Evolutionary conservation across 1,139 yeast genomes (phyloP), one percentile per base, ranked within the genome.

Genomic region (Blastobotrys persicus): DNA sequence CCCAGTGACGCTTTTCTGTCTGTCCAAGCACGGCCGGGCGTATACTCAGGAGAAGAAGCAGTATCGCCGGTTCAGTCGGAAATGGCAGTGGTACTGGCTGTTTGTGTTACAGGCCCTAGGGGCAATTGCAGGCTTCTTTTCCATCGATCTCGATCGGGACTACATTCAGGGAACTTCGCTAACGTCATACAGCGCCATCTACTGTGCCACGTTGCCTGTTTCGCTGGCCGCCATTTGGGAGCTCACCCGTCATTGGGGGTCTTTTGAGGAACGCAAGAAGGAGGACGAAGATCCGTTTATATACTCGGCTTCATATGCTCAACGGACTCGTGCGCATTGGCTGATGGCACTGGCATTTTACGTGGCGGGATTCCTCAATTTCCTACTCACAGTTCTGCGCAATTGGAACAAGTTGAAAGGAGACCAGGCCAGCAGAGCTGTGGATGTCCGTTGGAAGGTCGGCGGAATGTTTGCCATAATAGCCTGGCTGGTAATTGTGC

Each of bases 61-160:
- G 39, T 61, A 56, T 45, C 45, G 59, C 11, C 45, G 55, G 16
- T 39, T 58, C 31, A 49, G 60, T 11, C 48, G 66, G n/a, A 54
- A 60, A 33, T 58, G 62, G 61, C 63, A 57, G 14, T 62, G 66
- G 65, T 61, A 62, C 46, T 60, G 65, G 63, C 53, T 60, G 35
- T 33, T 62, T 13, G 42, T 61, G 4, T 39, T 59, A 31, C 63
- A 59, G 23, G 58, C 54, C 5, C 45, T 62, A 26, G 38, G 54
- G 9, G 58, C 58, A 16, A 49, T 58, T 16, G 59, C 66, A 1
- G 66, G 66, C 45, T 62, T 61, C 42, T 51, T 59, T 48, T 60
- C 66, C 2, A 53, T 62, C 13, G 66, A 62, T 42, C 48, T 62
- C 23, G 66, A 62, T 45, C 54, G 66, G 14, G 61, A 54, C 45